Evolutionary conservation across 495 filamentous ascomycete species (phyloP), one percentile per base, ranked within the genome.

Genomic region (Jackrogersella multiformis): DNA sequence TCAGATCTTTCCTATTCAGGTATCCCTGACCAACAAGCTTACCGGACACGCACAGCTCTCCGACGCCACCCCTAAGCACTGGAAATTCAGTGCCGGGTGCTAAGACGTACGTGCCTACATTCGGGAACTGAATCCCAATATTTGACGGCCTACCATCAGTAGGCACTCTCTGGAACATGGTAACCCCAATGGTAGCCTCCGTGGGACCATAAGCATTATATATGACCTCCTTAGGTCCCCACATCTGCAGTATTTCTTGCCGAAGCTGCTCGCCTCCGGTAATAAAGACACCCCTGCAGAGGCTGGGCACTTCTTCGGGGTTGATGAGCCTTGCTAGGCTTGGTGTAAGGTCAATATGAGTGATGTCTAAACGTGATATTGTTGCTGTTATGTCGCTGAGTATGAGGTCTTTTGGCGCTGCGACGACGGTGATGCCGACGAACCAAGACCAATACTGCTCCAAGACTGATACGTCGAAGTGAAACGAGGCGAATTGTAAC

Each of bases 401-500:
- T 7, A 96, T 85, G 7, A 94, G 62, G 70, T 95, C 92, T 61
- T 89, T 83, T 0, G 92, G 89, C 2, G 89, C 91, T 13, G 90
- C 89, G 1, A 91, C 89, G 4, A 95, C 86, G 8, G 88, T 88
- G 41, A 95, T 91, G 5, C 92, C 92, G 9, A 92, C 88, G 45
- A 86, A 91, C 92, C 92, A 96, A 48, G 86, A 92, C 91, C 91
- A 95, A 74, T 90, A 96, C 66, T 94, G 92, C 73, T 96, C 92
- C 13, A 95, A 79, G 5, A 95, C 90, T 24, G 90, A 92, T 18
- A 95, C 92, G 68, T 96, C 92, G 61, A 96, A 96, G 73, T 94
- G 92, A 55, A 93, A 90, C 0, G 91, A 92, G 5, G 92, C 92
- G 70, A 96, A 96, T 73, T 96, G 92, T 12, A 96, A 79, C 87